Evolutionary conservation across 2,329 filamentous ascomycete species (phyloP), one percentile per base, ranked within the genome.

Genomic region (Xylariales sp.): DNA sequence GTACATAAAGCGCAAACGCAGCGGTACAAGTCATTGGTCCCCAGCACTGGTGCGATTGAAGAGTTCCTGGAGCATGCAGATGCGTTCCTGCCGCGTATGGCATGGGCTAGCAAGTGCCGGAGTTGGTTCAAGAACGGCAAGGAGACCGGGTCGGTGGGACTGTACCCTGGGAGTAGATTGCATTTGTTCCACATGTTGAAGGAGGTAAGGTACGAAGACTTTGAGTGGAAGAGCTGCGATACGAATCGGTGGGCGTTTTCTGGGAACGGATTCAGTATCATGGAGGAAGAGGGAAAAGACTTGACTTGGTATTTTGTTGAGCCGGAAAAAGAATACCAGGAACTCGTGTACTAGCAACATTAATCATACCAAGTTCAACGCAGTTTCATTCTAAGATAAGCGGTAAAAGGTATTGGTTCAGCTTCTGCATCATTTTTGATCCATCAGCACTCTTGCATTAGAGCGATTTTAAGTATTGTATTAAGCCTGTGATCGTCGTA

Each of bases 101-200:
- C 35, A 9, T 38, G 35, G 35, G 35, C 35, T 14, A 38, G 18
- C 7, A 21, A 21, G 15, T 38, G 35, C 11, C 20, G 35, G 22
- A 24, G 18, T 8, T 38, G 35, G 33, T 36, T 36, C 33, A 36
- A 36, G 7, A 36, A 36, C 8, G 33, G 33, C 33, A 20, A 16
- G 18, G 33, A 20, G 1, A 20, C 18, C 11, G 33, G 33, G 5
- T 15, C 21, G 14, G 33, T 36, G 4, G 33, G 16, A 2, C n/a
- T 36, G n/a, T 20, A 36, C 8, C 33, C 33, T 0, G 33, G 33
- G 9, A 36, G 33, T 24, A 16, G 33, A 12, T 15, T 36, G 15
- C 33, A 36, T n/a, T 36, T 16, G 33, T 36, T 36, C 19, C 33
- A 36, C 14, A 20, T 20, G 33, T 15, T 36, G 18, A 16, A 36